phyloP scores from a whole-genome alignment of 2,329 filamentous ascomycete genomes.

The Onygenales sp. region DNA sequence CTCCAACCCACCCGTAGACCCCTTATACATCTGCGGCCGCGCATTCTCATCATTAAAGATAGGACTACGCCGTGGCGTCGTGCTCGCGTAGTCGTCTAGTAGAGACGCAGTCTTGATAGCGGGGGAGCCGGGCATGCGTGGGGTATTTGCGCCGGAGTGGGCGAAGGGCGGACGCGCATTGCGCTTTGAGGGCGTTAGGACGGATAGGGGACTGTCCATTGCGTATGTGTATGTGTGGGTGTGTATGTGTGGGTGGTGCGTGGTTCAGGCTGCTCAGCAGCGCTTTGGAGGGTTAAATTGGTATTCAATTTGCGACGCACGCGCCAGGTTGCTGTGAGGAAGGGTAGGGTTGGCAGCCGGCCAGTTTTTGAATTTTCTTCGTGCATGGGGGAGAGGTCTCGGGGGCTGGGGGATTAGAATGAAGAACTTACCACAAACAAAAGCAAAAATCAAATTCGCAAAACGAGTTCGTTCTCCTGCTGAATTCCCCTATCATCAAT shows the following conservation, averaged over 20 bases:
- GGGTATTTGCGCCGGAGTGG: neutral
- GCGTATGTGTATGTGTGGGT: neutral
- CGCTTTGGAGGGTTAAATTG: neutral
- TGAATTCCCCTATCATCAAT: no score
- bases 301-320: neutral
- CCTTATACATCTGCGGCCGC: neutral
- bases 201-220: slow-evolving; percentile 33
- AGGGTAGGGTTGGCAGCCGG: no score
- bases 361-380: no score
- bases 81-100: neutral
- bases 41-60: slow-evolving; percentile 5
- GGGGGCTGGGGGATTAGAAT: no score
- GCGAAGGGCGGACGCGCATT: slow-evolving; percentile 26
- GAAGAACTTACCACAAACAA: no score
- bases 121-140: neutral
- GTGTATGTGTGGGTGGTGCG: no score
- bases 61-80: slow-evolving; percentile 8
- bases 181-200: slow-evolving; percentile 32
- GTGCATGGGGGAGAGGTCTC: no score
- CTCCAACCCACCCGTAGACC: neutral
- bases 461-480: no score
- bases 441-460: no score
- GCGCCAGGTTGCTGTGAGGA: no score
- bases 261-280: no score
- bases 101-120: neutral